Evolutionary conservation across 192 early-diverging fungal genomes (phyloP).

Genomic region (Piromyces finnis): DNA sequence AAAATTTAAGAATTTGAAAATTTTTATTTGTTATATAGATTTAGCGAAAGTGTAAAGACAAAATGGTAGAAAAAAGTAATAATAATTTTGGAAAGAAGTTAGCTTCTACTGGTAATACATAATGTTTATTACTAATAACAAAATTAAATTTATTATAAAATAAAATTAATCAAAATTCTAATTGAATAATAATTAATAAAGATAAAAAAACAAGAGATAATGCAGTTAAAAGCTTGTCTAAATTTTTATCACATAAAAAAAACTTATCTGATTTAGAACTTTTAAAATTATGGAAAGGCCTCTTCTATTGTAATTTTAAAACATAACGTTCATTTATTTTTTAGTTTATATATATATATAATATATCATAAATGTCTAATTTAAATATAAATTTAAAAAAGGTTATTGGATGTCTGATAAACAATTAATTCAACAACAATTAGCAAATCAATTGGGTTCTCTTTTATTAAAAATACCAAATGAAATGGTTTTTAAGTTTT

Average conservation of each 20-base stretch:
- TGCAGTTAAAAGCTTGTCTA: slow-evolving; percentile 37
- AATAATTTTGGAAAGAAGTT: neutral
- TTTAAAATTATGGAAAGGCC: slow-evolving; percentile 75
- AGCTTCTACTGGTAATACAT: neutral
- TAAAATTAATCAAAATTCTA: too few relatives aligned
- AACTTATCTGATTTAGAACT: slow-evolving; percentile 43
- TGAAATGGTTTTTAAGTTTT: slow-evolving; percentile 26
- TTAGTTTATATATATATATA: too few relatives aligned
- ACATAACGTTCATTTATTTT: neutral
- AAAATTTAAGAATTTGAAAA: too few relatives aligned
- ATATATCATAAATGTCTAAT: too few relatives aligned
- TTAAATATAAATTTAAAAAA: slow-evolving; percentile 4
- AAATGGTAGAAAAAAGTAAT: neutral
- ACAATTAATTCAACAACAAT: slow-evolving; percentile 71
- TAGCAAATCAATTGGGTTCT: slow-evolving; percentile 59
- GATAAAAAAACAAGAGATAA: slow-evolving; percentile 58
- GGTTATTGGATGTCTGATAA: slow-evolving; percentile 97
- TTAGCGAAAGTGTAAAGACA: too few relatives aligned
- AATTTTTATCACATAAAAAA: slow-evolving; percentile 29
- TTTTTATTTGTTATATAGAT: too few relatives aligned
- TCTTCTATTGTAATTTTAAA: slow-evolving; percentile 59
- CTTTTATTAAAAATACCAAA: slow-evolving; percentile 25
- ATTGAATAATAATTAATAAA: neutral
- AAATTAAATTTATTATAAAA: too few relatives aligned
- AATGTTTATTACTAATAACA: too few relatives aligned